Evolutionary conservation across 1,284 basidiomycete genomes (phyloP).

Genomic region (Cronartium ribicola): DNA sequence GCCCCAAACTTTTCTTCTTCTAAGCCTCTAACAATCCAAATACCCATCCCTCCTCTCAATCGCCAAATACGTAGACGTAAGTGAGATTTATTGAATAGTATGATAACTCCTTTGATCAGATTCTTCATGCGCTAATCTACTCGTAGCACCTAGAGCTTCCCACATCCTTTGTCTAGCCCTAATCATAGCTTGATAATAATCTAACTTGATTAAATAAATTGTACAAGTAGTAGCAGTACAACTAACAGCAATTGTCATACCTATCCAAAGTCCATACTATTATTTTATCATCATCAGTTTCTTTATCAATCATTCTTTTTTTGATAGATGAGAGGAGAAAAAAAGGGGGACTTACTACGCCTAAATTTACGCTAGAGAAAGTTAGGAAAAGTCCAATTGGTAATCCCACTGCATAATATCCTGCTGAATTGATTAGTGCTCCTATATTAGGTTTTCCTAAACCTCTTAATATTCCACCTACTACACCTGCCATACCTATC

Average conservation of each 20-base stretch:
- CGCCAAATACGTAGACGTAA: too few relatives aligned
- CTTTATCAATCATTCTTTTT: background rate
- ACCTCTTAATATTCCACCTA: constrained; percentile 16
- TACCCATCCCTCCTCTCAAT: too few relatives aligned
- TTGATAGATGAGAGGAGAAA: background rate
- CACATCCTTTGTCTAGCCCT: background rate
- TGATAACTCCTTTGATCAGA: too few relatives aligned
- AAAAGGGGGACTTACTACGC: background rate
- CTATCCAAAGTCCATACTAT: constrained; percentile 14
- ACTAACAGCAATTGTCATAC: constrained; percentile 22
- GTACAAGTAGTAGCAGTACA: background rate
- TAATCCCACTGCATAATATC: constrained; percentile 27
- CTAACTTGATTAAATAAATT: constrained; percentile 11
- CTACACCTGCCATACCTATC: background rate
- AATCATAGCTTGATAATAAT: constrained; percentile 7
- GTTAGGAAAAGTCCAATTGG: constrained; percentile 20
- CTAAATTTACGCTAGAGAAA: constrained; percentile 8
- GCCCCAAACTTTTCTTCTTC: too few relatives aligned
- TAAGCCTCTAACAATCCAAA: too few relatives aligned
- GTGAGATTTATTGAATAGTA: too few relatives aligned
- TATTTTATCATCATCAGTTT: background rate
- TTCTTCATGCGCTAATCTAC: too few relatives aligned
- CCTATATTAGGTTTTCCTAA: constrained; percentile 25
- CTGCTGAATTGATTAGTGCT: constrained; percentile 14
- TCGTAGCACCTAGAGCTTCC: background rate